phyloP scores from a whole-genome alignment of 805 yeast genomes.

The Lipomyces anomalus region DNA sequence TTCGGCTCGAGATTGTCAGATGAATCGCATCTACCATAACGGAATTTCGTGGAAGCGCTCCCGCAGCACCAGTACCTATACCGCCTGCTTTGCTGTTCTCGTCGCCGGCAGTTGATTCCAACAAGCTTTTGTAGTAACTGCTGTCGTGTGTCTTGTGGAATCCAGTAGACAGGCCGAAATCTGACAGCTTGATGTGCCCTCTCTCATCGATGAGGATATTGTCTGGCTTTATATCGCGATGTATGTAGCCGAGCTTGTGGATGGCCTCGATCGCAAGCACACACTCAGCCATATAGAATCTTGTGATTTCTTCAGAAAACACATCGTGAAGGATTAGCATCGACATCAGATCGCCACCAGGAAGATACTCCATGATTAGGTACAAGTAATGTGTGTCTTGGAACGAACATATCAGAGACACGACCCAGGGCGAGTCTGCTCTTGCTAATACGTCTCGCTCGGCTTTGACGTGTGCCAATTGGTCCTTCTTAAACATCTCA shows the following conservation, averaged over 20 bases:
- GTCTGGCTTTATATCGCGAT: conserved; percentile 96
- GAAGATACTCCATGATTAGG: conserved; percentile 74
- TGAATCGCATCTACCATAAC: conserved; percentile 92
- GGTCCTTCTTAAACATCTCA: conserved; percentile 94
- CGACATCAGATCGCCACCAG: conserved; percentile 88
- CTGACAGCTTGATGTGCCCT: conserved; percentile 64
- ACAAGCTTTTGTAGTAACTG: conserved; percentile 72
- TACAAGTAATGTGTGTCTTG: conserved; percentile 72
- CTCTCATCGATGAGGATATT: conserved; percentile 80
- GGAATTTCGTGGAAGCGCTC: conserved; percentile 51
- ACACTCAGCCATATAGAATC: conserved; percentile 95
- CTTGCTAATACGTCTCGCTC: conserved; percentile 93
- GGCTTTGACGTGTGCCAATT: conserved; percentile 90
- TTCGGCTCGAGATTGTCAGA: conserved; percentile 89
- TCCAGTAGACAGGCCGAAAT: conserved; percentile 81
- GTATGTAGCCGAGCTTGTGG: conserved; percentile 89
- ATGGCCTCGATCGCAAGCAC: conserved; percentile 91
- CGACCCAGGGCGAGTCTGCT: conserved; percentile 84
- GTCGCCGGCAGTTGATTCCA: too few relatives aligned
- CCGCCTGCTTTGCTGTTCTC: conserved; percentile 41
- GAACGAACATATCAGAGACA: conserved; percentile 72
- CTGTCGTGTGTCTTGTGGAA: conserved; percentile 93
- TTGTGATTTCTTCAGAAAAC: conserved; percentile 79
- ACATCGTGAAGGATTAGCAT: conserved; percentile 93
- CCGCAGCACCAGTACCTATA: conserved; percentile 10